These are phyloP conservation scores for Dictyophora rubrovolvata DNA, from an alignment of 768 basidiomycete genomes.

Conservation along the genomic window DNA sequence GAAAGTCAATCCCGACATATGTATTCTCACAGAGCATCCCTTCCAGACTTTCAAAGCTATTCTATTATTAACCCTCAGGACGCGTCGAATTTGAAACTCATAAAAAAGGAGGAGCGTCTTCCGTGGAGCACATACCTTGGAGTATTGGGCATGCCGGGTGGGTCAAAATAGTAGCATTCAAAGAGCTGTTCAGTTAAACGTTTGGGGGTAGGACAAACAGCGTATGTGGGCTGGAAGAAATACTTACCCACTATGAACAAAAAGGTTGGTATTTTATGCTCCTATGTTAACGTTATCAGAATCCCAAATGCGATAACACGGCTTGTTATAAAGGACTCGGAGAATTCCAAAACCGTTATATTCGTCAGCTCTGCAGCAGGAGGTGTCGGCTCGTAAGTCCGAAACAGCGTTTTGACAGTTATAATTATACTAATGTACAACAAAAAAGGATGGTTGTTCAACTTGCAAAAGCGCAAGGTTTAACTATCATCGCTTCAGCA, in stretches of 20 bases:
- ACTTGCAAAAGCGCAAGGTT: constrained; percentile 29
- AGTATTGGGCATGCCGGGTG: constrained; percentile 34
- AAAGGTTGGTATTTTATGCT: constrained; percentile 22
- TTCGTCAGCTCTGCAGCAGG: neutral
- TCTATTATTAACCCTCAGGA: constrained; percentile 16
- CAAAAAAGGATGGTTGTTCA: constrained; percentile 19
- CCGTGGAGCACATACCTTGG: constrained; percentile 43
- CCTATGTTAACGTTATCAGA: neutral
- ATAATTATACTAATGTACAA: neutral
- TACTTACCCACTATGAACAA: constrained; percentile 22
- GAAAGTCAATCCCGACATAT: constrained; percentile 9
- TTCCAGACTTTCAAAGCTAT: constrained; percentile 33
- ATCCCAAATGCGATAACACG: neutral
- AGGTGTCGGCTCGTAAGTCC: neutral
- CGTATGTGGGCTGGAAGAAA: constrained; percentile 32
- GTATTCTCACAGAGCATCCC: constrained; percentile 3
- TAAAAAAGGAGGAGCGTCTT: constrained; percentile 33
- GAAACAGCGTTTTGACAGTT: neutral
- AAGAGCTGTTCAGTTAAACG: neutral
- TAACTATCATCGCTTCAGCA: constrained; percentile 32
- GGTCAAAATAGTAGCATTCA: neutral
- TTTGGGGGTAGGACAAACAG: constrained; percentile 21
- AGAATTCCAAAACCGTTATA: neutral
- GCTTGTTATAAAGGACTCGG: neutral
- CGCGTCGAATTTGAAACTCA: constrained; percentile 15